Percentiles rank a stretch among this genome's conserved stretches.
phyloP scores from a whole-genome alignment of 495 filamentous ascomycete genomes.

The Xylaria venustula region DNA sequence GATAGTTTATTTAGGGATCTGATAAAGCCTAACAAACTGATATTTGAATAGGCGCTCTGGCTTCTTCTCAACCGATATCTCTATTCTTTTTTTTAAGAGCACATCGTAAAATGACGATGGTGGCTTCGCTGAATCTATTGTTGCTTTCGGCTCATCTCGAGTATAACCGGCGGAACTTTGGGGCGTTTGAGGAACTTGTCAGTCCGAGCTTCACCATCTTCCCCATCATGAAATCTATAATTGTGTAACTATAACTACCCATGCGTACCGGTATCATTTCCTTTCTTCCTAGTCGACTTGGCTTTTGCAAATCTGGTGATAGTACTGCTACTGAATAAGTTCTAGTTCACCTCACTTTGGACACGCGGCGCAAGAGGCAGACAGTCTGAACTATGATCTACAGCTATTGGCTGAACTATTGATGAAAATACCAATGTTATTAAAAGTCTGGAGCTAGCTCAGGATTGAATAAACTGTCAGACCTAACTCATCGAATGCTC shows the following conservation, averaged over 20 bases:
- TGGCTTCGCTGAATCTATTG: background rate
- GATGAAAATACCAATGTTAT: background rate
- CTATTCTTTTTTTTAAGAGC: background rate
- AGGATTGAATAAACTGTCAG: background rate
- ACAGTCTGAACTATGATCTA: background rate
- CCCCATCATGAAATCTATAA: too few relatives aligned
- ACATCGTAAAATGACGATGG: background rate
- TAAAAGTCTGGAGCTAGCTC: background rate
- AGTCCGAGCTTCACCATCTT: background rate
- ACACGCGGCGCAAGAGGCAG: background rate
- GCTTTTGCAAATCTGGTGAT: too few relatives aligned
- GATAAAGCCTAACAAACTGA: background rate
- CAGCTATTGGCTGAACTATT: constrained; percentile 5
- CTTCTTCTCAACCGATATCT: background rate
- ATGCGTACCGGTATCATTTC: too few relatives aligned
- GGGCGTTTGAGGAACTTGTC: background rate
- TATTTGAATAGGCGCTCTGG: background rate
- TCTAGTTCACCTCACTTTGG: too few relatives aligned
- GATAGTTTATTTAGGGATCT: too few relatives aligned
- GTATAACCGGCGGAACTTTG: too few relatives aligned
- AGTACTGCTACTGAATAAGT: too few relatives aligned
- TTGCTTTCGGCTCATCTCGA: background rate
- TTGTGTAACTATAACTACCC: too few relatives aligned
- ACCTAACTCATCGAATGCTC: background rate
- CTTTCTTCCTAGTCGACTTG: too few relatives aligned